Conservation (phyloP, 1,139 yeast species). For the Wickerhamomyces sp. region DNA sequence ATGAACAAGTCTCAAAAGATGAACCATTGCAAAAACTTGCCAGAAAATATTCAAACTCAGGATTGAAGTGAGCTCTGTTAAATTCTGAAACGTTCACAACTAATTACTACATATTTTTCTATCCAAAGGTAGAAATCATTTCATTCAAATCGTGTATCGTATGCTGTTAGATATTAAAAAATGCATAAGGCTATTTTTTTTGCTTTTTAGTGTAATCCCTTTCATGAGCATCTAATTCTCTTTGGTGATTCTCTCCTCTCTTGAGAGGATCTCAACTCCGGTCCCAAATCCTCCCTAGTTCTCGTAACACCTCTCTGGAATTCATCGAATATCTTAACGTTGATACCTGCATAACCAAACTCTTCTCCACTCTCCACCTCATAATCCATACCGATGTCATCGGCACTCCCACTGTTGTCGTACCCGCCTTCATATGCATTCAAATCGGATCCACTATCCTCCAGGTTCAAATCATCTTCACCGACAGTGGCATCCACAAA, state of each 20-base stretch:
- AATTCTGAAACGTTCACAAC: no score
- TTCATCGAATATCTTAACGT: constrained; percentile 4
- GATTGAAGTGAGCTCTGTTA: background rate
- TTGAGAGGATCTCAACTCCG: background rate
- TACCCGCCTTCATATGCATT: constrained; percentile 10
- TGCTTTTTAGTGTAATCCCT: background rate
- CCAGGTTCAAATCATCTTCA: constrained; percentile 3
- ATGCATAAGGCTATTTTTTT: background rate
- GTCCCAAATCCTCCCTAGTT: constrained; percentile 7
- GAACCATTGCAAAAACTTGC: constrained; percentile 18
- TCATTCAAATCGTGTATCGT: background rate
- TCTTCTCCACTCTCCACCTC: constrained; percentile 1
- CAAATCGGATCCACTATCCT: constrained; percentile 2
- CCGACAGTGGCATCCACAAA: constrained; percentile 3
- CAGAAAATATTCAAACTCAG: constrained; percentile 17
- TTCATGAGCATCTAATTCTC: constrained; percentile 2
- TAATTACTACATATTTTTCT: no score
- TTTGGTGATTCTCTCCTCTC: constrained; percentile 1
- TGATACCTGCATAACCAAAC: constrained; percentile 12
- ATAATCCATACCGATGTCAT: constrained; percentile 15
- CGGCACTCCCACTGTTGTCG: constrained; percentile 19
- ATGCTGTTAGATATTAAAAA: no score
- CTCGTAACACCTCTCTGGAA: constrained; percentile 4
- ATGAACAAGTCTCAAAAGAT: constrained; percentile 19
- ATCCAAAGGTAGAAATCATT: background rate